phyloP scores from a whole-genome alignment of 2,329 filamentous ascomycete genomes.

The Penicillium sp. region DNA sequence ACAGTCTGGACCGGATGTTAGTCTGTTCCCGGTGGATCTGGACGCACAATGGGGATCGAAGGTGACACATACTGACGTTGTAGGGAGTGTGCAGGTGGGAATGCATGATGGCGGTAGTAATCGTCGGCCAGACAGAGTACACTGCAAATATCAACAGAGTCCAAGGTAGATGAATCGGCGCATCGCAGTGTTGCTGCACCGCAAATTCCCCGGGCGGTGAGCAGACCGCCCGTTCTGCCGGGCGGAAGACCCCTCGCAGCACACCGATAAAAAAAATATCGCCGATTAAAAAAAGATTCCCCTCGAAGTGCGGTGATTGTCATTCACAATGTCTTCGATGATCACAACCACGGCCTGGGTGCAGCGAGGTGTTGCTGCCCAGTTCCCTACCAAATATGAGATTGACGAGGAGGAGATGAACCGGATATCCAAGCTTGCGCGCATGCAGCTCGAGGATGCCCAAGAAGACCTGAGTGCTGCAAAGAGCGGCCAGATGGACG shows the following conservation, averaged over 20 bases:
- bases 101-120: constrained; percentile 68
- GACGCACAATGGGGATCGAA: neutral
- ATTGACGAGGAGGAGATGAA: constrained; percentile 73
- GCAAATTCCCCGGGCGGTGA: constrained; percentile 28
- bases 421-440: constrained; percentile 70
- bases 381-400: constrained; percentile 71
- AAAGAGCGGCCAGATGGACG: constrained; percentile 47
- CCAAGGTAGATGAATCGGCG: constrained; percentile 9
- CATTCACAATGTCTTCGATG: constrained; percentile 55
- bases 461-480: constrained; percentile 79
- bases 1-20: constrained; percentile 63
- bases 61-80: constrained; percentile 66
- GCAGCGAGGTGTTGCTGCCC: constrained; percentile 70
- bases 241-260: constrained; percentile 27
- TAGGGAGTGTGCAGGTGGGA: constrained; percentile 93
- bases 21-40: neutral
- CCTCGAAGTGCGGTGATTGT: constrained; percentile 9
- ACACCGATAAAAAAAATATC: constrained; percentile 28
- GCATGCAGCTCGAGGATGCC: constrained; percentile 84
- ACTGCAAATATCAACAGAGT: neutral
- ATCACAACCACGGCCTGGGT: constrained; percentile 75
- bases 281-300: constrained; percentile 29
- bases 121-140: constrained; percentile 7
- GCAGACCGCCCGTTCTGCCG: constrained; percentile 30
- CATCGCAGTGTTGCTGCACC: too few species aligned